phyloP scores from a whole-genome alignment of 169 alveolate genomes.

The Cryptosporidium sp. region DNA sequence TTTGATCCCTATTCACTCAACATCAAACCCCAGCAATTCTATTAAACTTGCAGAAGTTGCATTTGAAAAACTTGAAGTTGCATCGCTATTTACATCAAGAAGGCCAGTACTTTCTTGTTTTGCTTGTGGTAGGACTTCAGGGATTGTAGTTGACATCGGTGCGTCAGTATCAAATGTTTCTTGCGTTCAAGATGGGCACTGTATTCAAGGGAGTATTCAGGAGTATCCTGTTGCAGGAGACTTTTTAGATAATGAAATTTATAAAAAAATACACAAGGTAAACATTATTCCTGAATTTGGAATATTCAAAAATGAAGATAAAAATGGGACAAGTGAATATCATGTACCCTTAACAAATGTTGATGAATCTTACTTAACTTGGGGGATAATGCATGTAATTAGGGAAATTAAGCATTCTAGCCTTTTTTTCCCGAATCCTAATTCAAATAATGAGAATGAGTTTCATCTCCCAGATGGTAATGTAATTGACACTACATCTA shows the following conservation, averaged over 20 bases:
- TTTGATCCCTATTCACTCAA: constrained; percentile 41
- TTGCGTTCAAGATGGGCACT: constrained; percentile 73
- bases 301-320: neutral
- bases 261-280: constrained; percentile 41
- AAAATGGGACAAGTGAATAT: neutral
- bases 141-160: constrained; percentile 68
- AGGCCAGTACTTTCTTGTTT: constrained; percentile 65
- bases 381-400: constrained; percentile 52
- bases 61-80: constrained; percentile 52
- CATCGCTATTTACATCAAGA: constrained; percentile 53
- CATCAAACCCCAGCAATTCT: constrained; percentile 1
- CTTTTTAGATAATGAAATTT: constrained; percentile 54
- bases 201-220: constrained; percentile 53
- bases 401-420: constrained; percentile 54
- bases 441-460: neutral
- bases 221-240: constrained; percentile 74
- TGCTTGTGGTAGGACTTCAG: constrained; percentile 73
- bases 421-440: constrained; percentile 23
- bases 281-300: constrained; percentile 68
- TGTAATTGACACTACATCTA: constrained; percentile 50
- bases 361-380: constrained; percentile 41
- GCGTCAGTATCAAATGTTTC: constrained; percentile 67
- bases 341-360: constrained; percentile 39
- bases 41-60: constrained; percentile 56
- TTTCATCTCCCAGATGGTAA: constrained; percentile 68